A percentile compares a stretch with the other conserved stretches of the same genome.
These are phyloP conservation scores for Agaricus subrufescens DNA, from an alignment of 768 basidiomycete genomes.

Conservation along the genomic window DNA sequence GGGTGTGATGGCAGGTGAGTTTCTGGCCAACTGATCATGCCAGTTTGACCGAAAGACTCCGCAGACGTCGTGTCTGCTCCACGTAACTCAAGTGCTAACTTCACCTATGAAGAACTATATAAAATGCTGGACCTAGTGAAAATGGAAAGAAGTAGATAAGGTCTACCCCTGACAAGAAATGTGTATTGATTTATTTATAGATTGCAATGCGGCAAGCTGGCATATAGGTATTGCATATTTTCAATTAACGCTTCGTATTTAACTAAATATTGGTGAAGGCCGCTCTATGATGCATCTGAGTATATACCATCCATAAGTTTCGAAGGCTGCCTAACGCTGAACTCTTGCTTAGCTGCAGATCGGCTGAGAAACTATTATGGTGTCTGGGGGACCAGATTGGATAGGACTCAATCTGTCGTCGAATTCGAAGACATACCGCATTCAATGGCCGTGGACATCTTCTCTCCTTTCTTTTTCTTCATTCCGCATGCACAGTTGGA, in stretches of 20 bases:
- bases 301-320: background rate
- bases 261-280: background rate
- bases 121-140: conserved; percentile 1
- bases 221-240: background rate
- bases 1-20: conserved; percentile 6
- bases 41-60: background rate
- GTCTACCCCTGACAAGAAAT: background rate
- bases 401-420: background rate
- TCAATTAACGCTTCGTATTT: background rate
- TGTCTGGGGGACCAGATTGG: background rate
- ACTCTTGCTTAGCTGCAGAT: background rate
- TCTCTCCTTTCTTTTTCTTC: conserved; percentile 7
- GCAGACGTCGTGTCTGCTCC: background rate
- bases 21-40: background rate
- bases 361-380: conserved; percentile 7
- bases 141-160: background rate
- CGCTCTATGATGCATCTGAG: conserved; percentile 2
- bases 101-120: background rate
- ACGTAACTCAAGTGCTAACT: background rate
- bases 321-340: too few relatives aligned
- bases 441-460: background rate
- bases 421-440: background rate
- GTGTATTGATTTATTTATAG: background rate
- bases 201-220: conserved; percentile 2
- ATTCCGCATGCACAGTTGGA: background rate